Evolutionary conservation across 164 flowering plant genomes (phyloP).

Genomic region (Berberis vulgaris): DNA sequence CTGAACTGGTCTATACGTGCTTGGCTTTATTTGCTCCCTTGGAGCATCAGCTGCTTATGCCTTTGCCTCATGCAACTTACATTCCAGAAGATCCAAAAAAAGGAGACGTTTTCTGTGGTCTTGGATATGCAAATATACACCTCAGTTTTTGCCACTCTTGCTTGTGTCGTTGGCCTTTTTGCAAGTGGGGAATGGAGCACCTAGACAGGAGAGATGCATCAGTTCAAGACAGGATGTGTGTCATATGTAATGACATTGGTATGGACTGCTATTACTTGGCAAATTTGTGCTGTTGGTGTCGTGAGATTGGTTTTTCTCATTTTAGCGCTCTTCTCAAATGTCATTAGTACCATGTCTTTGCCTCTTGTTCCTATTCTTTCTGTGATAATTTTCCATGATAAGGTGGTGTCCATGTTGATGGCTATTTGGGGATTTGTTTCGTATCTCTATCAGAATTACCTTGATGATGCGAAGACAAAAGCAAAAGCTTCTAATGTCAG

Average conservation of each 20-base stretch:
- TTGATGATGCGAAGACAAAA: conserved; percentile 14
- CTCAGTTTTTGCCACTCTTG: conserved; percentile 17
- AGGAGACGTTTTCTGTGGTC: conserved; percentile 21
- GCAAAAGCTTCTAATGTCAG: neutral
- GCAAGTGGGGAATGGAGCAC: conserved; percentile 21
- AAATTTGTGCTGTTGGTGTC: conserved; percentile 18
- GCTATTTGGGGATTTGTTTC: conserved; percentile 25
- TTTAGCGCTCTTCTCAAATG: conserved; percentile 29
- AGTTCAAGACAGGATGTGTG: conserved; percentile 14
- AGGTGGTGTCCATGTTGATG: conserved; percentile 23
- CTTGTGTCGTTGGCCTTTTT: conserved; percentile 19
- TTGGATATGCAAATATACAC: conserved; percentile 22
- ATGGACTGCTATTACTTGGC: conserved; percentile 25
- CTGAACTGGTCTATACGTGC: conserved; percentile 12
- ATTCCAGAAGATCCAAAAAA: conserved; percentile 26
- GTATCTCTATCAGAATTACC: conserved; percentile 23
- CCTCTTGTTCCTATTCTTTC: conserved; percentile 19
- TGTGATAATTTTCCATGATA: conserved; percentile 24
- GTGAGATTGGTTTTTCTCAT: conserved; percentile 19
- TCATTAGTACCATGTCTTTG: conserved; percentile 21
- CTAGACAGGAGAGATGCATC: conserved; percentile 17
- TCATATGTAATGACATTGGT: conserved; percentile 26
- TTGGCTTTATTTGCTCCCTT: conserved; percentile 26
- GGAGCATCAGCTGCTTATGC: conserved; percentile 28
- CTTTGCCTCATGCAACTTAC: conserved; percentile 25